phyloP scores from a whole-genome alignment of 805 yeast genomes.

The Candida rishiriensis region DNA sequence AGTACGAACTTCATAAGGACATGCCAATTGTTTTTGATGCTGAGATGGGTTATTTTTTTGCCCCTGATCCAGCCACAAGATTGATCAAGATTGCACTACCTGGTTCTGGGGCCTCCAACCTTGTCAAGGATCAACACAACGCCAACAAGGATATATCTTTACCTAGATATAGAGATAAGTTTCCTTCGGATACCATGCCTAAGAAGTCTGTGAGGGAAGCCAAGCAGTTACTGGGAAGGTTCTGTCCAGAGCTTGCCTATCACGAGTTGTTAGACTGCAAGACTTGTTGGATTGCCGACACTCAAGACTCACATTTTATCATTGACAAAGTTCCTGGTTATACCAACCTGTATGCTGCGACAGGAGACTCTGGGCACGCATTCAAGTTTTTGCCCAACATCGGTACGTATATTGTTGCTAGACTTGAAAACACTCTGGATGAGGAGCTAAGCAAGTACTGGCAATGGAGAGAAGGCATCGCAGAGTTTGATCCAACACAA shows the following conservation, averaged over 20 bases:
- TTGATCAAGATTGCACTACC: conserved; percentile 37
- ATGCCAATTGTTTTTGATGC: conserved; percentile 43
- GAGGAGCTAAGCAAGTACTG: conserved; percentile 23
- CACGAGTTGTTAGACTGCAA: conserved; percentile 33
- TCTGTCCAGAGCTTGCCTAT: conserved; percentile 37
- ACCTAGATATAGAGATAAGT: conserved; percentile 34
- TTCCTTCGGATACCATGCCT: conserved; percentile 37
- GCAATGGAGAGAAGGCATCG: conserved; percentile 28
- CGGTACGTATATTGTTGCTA: conserved; percentile 37
- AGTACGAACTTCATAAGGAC: conserved; percentile 32
- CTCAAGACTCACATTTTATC: conserved; percentile 37
- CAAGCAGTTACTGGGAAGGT: conserved; percentile 27
- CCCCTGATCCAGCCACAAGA: conserved; percentile 40
- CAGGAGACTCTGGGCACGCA: conserved; percentile 48
- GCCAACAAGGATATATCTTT: conserved; percentile 23
- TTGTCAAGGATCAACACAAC: conserved; percentile 17
- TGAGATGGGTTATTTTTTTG: conserved; percentile 44
- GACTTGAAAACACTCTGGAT: conserved; percentile 27
- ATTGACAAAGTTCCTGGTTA: conserved; percentile 35
- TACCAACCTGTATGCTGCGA: conserved; percentile 34
- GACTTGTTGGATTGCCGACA: conserved; percentile 38
- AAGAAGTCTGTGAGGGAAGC: conserved; percentile 26
- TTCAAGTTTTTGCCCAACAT: conserved; percentile 44
- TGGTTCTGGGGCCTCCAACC: conserved; percentile 29
- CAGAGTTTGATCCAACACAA: conserved; percentile 14